These are phyloP conservation scores for Candida glaebosa DNA, from an alignment of 805 yeast genomes.

Conservation along the genomic window DNA sequence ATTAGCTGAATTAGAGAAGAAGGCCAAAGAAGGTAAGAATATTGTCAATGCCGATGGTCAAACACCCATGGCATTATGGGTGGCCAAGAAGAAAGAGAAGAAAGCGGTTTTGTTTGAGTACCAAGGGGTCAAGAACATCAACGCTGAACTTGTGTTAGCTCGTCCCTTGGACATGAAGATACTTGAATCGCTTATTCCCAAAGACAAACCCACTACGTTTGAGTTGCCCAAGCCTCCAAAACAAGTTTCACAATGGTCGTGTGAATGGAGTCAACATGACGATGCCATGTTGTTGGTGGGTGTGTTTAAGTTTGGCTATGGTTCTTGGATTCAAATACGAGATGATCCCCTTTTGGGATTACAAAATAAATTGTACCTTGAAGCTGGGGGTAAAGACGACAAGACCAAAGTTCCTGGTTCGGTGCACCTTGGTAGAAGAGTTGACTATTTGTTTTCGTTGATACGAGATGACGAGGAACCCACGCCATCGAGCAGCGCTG, in stretches of 20 bases:
- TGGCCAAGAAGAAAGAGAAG: conserved; percentile 74
- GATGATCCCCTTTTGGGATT: conserved; percentile 92
- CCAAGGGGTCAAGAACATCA: conserved; percentile 80
- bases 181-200: conserved; percentile 50
- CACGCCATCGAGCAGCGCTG: conserved; percentile 12
- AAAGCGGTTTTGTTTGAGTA: conserved; percentile 88
- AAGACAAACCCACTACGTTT: conserved; percentile 57
- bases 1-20: conserved; percentile 56
- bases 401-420: conserved; percentile 76
- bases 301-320: conserved; percentile 89
- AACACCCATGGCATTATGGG: conserved; percentile 51
- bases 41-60: conserved; percentile 33
- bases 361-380: conserved; percentile 78
- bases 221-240: conserved; percentile 63
- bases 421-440: conserved; percentile 87
- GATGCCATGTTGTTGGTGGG: conserved; percentile 88
- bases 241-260: conserved; percentile 86
- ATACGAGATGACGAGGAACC: conserved; percentile 55
- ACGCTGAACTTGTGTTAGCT: conserved; percentile 81
- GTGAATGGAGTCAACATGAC: conserved; percentile 78
- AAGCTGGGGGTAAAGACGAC: conserved; percentile 23
- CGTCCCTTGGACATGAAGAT: conserved; percentile 83
- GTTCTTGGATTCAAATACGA: conserved; percentile 90
- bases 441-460: conserved; percentile 77
- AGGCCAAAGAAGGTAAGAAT: conserved; percentile 48